phyloP scores from a whole-genome alignment of 78 protist genomes.

The Neovahlkampfia damariscottae region DNA sequence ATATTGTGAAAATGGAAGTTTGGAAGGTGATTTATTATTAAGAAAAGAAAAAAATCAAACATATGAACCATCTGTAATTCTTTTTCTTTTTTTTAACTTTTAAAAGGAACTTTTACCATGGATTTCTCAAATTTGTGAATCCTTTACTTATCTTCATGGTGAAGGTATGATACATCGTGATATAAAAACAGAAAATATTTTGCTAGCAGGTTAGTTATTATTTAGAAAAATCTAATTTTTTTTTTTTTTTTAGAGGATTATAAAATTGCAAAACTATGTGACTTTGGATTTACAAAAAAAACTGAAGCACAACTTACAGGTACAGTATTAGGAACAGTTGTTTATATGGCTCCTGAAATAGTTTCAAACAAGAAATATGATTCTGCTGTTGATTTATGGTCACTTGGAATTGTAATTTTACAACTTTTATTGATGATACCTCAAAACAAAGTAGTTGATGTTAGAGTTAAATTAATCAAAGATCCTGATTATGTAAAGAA shows the following conservation, averaged over 20 bases:
- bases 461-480: background rate
- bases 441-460: background rate
- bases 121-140: background rate
- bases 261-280: background rate
- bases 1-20: background rate
- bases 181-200: background rate
- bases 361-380: background rate
- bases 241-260: background rate
- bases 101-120: background rate
- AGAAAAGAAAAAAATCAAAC: background rate
- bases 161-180: conserved; percentile 5
- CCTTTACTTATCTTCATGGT: background rate
- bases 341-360: background rate
- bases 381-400: background rate
- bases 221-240: background rate
- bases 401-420: background rate
- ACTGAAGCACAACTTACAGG: background rate
- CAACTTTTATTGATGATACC: background rate
- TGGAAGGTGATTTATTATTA: background rate
- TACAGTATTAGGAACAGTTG: background rate
- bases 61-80: background rate
- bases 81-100: background rate
- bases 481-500: background rate
- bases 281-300: background rate
- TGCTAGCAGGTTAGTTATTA: background rate